Conservation (phyloP, 129 eudicot species). For the Artemisia argyi region DNA sequence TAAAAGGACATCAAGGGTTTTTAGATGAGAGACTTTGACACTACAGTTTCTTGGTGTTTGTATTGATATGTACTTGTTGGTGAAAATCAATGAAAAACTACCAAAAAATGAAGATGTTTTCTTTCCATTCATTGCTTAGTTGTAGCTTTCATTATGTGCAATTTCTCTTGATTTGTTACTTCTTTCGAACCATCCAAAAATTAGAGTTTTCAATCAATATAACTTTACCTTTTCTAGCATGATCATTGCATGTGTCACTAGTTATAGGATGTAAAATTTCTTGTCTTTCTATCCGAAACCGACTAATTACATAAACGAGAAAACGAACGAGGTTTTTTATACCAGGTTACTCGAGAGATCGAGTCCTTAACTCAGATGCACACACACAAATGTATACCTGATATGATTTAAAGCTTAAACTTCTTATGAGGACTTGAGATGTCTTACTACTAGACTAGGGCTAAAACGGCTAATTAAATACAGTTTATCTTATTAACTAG, state of each 20-base stretch:
- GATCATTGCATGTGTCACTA: background rate
- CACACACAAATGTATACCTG: no score
- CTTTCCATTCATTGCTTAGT: slow-evolving; percentile 23
- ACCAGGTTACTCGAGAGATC: no score
- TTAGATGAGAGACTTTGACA: slow-evolving; percentile 19
- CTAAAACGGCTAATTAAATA: no score
- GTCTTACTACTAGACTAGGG: no score
- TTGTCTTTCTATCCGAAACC: no score
- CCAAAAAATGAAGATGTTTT: slow-evolving; percentile 17
- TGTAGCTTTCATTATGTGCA: slow-evolving; percentile 16
- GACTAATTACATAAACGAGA: no score
- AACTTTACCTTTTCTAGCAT: background rate
- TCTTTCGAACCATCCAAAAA: background rate
- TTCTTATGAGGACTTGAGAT: no score
- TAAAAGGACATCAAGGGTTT: slow-evolving; percentile 21
- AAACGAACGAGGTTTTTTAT: no score
- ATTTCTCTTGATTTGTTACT: slow-evolving; percentile 7
- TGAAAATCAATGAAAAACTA: slow-evolving; percentile 31
- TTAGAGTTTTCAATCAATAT: background rate
- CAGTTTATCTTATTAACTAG: no score
- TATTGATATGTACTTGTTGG: slow-evolving; percentile 35
- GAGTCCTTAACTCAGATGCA: no score
- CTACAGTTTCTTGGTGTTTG: slow-evolving; percentile 23
- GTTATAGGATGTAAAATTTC: no score
- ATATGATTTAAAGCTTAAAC: no score